Conservation (phyloP, 805 yeast genomes). For the Pichia exigua region DNA sequence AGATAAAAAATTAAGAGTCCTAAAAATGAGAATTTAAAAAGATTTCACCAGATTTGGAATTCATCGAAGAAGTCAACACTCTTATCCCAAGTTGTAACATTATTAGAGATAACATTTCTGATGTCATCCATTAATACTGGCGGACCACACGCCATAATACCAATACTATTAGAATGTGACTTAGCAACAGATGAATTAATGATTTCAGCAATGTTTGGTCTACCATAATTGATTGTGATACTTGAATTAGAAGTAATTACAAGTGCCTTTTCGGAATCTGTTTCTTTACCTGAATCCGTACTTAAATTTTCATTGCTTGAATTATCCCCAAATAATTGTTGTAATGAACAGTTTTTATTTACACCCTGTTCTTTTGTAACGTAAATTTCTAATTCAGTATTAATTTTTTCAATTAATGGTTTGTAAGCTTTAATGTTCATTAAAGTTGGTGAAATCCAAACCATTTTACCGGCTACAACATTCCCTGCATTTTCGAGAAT, state of each 20-base stretch:
- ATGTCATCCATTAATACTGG: conserved; percentile 41
- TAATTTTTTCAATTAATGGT: conserved; percentile 21
- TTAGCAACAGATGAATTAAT: conserved; percentile 27
- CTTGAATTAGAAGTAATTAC: neutral
- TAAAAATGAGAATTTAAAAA: neutral
- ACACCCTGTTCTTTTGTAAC: conserved; percentile 28
- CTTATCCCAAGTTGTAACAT: conserved; percentile 33
- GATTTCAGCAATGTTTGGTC: conserved; percentile 32
- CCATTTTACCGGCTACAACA: conserved; percentile 33
- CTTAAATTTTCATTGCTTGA: neutral
- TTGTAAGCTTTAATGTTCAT: conserved; percentile 38
- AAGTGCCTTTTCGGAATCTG: conserved; percentile 5
- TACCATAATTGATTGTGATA: conserved; percentile 32
- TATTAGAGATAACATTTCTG: conserved; percentile 38
- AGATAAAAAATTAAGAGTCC: too few relatives aligned
- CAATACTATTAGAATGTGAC: conserved; percentile 32
- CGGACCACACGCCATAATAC: conserved; percentile 41
- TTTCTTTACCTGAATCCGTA: conserved; percentile 3
- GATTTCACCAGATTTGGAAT: conserved; percentile 55
- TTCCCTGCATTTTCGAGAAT: conserved; percentile 32
- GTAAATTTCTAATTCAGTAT: conserved; percentile 28
- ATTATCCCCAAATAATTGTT: neutral
- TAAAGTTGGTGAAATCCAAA: conserved; percentile 54
- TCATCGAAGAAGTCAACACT: conserved; percentile 70
- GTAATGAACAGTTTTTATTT: neutral